Evolutionary conservation across 495 filamentous ascomycete species (phyloP), one percentile per base, ranked within the genome.

Genomic region (Penicillium malachiteum): DNA sequence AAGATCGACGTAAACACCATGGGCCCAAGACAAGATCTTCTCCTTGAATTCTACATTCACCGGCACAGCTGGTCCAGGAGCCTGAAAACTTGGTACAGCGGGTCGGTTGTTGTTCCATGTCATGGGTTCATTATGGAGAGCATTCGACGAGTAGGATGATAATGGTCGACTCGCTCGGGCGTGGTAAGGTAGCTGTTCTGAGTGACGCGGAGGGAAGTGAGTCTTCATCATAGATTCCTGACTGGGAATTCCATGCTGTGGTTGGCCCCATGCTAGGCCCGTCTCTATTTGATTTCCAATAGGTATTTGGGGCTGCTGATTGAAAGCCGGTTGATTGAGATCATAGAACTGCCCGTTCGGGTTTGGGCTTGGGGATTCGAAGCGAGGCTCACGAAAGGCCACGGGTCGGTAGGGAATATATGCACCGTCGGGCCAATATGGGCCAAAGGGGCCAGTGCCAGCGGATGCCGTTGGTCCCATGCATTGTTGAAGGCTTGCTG

Each of bases 1-100:
- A 3, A 98, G 82, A 61, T 96, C 90, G 37, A 92, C 83, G 72
- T 98, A 97, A 18, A 93, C 84, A 48, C 82, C 81, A 67, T 97
- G 90, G 32, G 94, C 94, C 83, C 88, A 92, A 13, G 86, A 80
- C 42, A 96, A 78, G 6, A 87, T 84, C 57, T 87, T 88, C 67
- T 97, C 93, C 58, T 88, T 88, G 66, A 89, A 91, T 58, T 85
- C 82, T 5, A 76, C 70, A 62, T 84, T 88, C 3, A 51, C 66
- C 7, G 67, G 60, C 0, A 69, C 65, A 5, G 64, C 40, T 16
- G 64, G 50, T 8, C 51, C 63, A 30, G 61, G 45, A 21, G 39
- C 50, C 43, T 72, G 70, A 37, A 70, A 59, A 26, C 57, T 57
- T 42, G 48, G 58, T 26, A 31, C 62, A 12, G 62, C 44, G n/a